phyloP scores from a whole-genome alignment of 148 eudicot genomes.

The Rhododendron mucronatum region DNA sequence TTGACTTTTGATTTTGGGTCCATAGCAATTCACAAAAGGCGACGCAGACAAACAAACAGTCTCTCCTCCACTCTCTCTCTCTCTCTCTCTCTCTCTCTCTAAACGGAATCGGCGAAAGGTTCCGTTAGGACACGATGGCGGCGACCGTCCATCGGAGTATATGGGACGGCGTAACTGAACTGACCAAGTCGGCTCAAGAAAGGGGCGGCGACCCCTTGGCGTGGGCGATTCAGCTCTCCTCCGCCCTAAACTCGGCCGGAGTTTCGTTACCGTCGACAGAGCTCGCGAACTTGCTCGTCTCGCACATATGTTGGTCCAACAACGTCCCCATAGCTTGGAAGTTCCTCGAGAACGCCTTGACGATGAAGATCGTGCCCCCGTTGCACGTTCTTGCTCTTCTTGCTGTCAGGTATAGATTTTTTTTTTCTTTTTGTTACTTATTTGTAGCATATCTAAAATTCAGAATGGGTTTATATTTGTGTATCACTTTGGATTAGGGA shows the following conservation, averaged over 20 bases:
- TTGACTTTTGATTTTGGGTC: background rate
- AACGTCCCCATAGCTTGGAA: constrained; percentile 65
- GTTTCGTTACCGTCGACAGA: constrained; percentile 46
- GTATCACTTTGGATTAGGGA: background rate
- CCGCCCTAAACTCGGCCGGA: constrained; percentile 48
- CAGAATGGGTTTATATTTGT: background rate
- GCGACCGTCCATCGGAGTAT: constrained; percentile 10
- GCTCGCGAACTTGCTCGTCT: constrained; percentile 44
- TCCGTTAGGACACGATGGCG: constrained; percentile 17
- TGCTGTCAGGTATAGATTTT: constrained; percentile 35
- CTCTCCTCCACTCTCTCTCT: background rate
- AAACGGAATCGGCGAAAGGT: background rate
- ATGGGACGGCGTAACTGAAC: constrained; percentile 47
- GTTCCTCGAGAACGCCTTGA: constrained; percentile 57
- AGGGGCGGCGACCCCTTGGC: constrained; percentile 38
- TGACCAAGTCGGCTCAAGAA: constrained; percentile 49
- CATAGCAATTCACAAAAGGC: background rate
- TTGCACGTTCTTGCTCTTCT: constrained; percentile 52
- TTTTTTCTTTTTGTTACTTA: no score
- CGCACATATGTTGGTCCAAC: constrained; percentile 47
- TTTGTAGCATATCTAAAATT: background rate
- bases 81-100: no score
- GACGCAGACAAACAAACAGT: background rate
- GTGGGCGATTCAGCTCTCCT: constrained; percentile 62
- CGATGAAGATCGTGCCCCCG: constrained; percentile 43